These are phyloP conservation scores for Aspergillus wentii DNA, from an alignment of 495 filamentous ascomycete species.

Conservation along the genomic window DNA sequence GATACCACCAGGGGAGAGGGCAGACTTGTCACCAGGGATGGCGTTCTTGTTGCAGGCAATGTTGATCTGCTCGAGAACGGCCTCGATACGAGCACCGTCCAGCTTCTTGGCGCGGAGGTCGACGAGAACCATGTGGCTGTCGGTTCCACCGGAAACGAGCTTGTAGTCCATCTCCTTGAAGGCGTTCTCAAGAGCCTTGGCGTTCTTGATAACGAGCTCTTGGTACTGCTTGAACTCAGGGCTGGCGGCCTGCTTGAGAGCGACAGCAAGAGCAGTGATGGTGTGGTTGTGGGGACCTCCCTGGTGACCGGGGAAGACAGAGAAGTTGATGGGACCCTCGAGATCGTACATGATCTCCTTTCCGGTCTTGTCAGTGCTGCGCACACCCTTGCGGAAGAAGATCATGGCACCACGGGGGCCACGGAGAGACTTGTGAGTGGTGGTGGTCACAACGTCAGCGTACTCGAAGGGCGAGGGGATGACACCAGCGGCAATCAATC, in stretches of 20 bases:
- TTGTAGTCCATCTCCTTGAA: slow-evolving; percentile 79
- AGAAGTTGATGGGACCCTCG: slow-evolving; percentile 96
- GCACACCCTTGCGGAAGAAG: slow-evolving; percentile 97
- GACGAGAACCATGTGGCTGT: slow-evolving; percentile 97
- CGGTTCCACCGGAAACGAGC: slow-evolving; percentile 92
- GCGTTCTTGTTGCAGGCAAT: slow-evolving; percentile 99
- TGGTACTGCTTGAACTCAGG: slow-evolving; percentile 97
- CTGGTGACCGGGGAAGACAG: slow-evolving; percentile 99
- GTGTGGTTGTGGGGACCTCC: slow-evolving; percentile 99
- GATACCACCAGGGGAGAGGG: slow-evolving; percentile 89
- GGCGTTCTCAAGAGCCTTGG: slow-evolving; percentile 70
- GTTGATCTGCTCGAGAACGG: slow-evolving; percentile 94
- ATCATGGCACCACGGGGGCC: slow-evolving; percentile 99
- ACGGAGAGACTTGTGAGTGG: slow-evolving; percentile 98
- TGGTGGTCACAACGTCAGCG: slow-evolving; percentile 97
- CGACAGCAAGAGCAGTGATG: slow-evolving; percentile 96
- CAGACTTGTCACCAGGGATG: slow-evolving; percentile 96
- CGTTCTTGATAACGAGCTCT: slow-evolving; percentile 85
- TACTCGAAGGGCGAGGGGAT: slow-evolving; percentile 92
- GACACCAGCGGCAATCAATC: slow-evolving; percentile 86
- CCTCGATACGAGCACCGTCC: slow-evolving; percentile 94
- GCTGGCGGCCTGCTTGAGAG: slow-evolving; percentile 88
- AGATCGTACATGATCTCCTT: slow-evolving; percentile 92
- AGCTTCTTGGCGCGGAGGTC: slow-evolving; percentile 76
- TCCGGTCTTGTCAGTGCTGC: slow-evolving; percentile 82